Evolutionary conservation across 371 early-diverging fungal species (phyloP), one percentile per base, ranked within the genome.

Genomic region (Blyttiomyces sp.): DNA sequence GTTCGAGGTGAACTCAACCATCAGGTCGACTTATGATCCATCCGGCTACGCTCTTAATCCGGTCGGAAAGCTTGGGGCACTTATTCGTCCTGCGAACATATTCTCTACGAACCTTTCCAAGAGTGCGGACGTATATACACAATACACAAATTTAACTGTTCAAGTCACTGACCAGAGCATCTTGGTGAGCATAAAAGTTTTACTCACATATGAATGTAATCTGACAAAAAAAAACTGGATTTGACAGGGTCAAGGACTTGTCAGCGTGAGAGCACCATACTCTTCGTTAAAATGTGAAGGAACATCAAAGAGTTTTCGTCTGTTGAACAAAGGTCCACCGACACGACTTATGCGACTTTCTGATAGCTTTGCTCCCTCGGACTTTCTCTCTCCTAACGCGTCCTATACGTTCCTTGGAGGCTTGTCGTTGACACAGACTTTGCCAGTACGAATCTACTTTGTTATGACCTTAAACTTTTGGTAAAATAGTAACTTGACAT

Each of bases 371-470:
- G 11, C 21, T 19, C n/a, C 24, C 24, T 13, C 33, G 26, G 63
- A 59, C 3, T 46, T 59, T 27, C 31, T 64, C 28, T 50, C 32
- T 35, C 52, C 43, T 21, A 33, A 43, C 26, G n/a, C n/a, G n/a
- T n/a, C n/a, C n/a, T n/a, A n/a, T n/a, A 33, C 24, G 9, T 49
- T 56, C 27, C 31, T 60, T 17, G 55, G 28, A n/a, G 55, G 36
- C 11, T 7, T 52, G 16, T 39, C 49, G 1, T 16, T 42, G 32
- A 42, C 58, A 26, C 46, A 62, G 36, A 43, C 2, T 23, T 43
- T 67, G 6, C 68, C 68, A 27, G 68, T 67, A 54, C 3, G 49
- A n/a, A n/a, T n/a, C n/a, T n/a, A n/a, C n/a, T n/a, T n/a, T n/a
- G n/a, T n/a, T n/a, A n/a, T n/a, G n/a, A n/a, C n/a, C n/a, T n/a